phyloP scores from a whole-genome alignment of 225 moss, liverwort and hornwort species.

The Marchantia paleacea region DNA sequence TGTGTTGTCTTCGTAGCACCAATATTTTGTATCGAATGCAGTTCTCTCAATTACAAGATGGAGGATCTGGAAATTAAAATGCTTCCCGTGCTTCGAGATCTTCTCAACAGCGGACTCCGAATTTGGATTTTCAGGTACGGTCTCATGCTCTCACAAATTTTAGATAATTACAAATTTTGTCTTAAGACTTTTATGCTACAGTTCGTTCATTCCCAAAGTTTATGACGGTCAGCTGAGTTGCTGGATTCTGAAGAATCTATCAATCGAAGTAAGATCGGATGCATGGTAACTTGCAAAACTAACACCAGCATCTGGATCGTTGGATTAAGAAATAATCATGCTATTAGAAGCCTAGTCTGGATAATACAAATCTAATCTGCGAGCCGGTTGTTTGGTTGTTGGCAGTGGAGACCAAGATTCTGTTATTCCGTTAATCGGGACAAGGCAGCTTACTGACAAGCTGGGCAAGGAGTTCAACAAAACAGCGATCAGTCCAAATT shows the following conservation, averaged over 20 bases:
- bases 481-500: conserved; percentile 4
- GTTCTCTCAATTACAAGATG: conserved; percentile 9
- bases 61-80: background rate
- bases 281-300: background rate
- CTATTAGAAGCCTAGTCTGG: too few species aligned
- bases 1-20: background rate
- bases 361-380: background rate
- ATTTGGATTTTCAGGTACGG: conserved; percentile 36
- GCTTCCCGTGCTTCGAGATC: conserved; percentile 24
- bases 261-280: background rate
- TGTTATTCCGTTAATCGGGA: conserved; percentile 33
- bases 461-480: conserved; percentile 18
- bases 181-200: background rate
- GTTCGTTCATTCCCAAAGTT: background rate
- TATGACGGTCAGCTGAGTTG: background rate
- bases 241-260: background rate
- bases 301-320: too few species aligned
- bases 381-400: background rate
- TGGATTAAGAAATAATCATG: too few species aligned
- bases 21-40: background rate
- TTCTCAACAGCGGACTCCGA: conserved; percentile 27
- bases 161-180: background rate
- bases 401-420: conserved; percentile 40
- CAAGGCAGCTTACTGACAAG: conserved; percentile 11
- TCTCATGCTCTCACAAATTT: background rate